These are phyloP conservation scores for Cytospora schulzeri DNA, from an alignment of 2,329 filamentous ascomycete species.

Conservation along the genomic window DNA sequence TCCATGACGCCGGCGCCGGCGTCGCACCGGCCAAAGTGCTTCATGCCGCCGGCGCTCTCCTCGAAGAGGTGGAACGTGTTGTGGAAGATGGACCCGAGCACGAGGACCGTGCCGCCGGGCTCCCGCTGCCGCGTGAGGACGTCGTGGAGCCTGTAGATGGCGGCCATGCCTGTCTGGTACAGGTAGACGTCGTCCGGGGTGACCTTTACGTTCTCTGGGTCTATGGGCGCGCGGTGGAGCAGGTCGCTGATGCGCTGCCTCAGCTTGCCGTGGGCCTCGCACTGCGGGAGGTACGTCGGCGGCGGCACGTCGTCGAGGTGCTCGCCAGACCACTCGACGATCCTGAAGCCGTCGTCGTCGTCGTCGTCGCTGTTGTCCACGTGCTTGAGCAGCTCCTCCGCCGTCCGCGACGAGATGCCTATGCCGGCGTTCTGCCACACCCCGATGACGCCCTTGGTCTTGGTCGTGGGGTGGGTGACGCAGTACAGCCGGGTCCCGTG, in stretches of 20 bases:
- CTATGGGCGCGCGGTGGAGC: constrained; percentile 44
- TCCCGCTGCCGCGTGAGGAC: constrained; percentile 41
- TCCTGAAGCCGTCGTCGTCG: constrained; percentile 36
- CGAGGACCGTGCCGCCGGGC: constrained; percentile 40
- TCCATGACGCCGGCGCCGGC: constrained; percentile 41
- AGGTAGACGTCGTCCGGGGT: constrained; percentile 51
- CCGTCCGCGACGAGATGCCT: constrained; percentile 49
- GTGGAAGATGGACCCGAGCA: constrained; percentile 56
- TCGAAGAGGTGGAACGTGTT: constrained; percentile 52
- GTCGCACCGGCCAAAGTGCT: constrained; percentile 51
- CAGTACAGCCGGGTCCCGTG: constrained; percentile 46
- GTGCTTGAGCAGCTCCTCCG: constrained; percentile 45
- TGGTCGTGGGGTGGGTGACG: constrained; percentile 43
- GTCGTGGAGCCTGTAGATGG: constrained; percentile 48
- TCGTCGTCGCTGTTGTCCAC: too few species aligned
- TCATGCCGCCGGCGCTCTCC: constrained; percentile 45
- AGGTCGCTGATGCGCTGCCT: constrained; percentile 45
- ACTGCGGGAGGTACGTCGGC: constrained; percentile 45
- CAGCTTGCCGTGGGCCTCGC: constrained; percentile 41
- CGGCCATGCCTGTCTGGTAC: constrained; percentile 57
- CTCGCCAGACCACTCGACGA: constrained; percentile 37
- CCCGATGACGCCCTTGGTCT: constrained; percentile 41
- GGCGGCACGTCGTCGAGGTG: constrained; percentile 31
- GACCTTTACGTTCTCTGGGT: constrained; percentile 33
- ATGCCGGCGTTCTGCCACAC: constrained; percentile 51